These are phyloP conservation scores for Helicostylum pulchrum DNA, from an alignment of 192 early-diverging fungal genomes.

Conservation along the genomic window DNA sequence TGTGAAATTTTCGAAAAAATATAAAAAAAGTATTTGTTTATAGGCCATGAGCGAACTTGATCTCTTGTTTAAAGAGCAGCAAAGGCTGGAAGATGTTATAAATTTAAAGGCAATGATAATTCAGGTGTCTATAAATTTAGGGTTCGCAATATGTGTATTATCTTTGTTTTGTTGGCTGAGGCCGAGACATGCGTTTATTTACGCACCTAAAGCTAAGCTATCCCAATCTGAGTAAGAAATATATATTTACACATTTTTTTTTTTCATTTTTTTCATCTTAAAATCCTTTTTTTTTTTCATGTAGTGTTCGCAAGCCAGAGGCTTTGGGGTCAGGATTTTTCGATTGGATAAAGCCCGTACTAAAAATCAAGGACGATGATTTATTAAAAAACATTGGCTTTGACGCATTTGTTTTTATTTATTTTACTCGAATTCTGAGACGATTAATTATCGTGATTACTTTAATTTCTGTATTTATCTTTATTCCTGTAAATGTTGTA, in stretches of 20 bases:
- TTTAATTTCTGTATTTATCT: conserved; percentile 52
- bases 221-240: conserved; percentile 10
- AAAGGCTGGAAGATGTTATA: conserved; percentile 18
- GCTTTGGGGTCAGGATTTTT: conserved; percentile 54
- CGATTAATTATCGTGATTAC: conserved; percentile 53
- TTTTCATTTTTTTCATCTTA: neutral
- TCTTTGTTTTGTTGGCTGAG: conserved; percentile 54
- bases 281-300: conserved; percentile 15
- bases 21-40: too few relatives aligned
- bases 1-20: too few relatives aligned
- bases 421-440: conserved; percentile 56
- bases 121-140: conserved; percentile 59
- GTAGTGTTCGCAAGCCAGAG: conserved; percentile 38
- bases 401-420: conserved; percentile 68
- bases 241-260: neutral
- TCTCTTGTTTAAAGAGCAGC: conserved; percentile 26
- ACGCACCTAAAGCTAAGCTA: conserved; percentile 36
- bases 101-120: conserved; percentile 50
- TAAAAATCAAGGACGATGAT: conserved; percentile 52
- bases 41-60: neutral
- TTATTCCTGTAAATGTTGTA: conserved; percentile 63
- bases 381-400: conserved; percentile 65
- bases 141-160: conserved; percentile 48
- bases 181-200: conserved; percentile 42
- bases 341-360: conserved; percentile 61